These are phyloP conservation scores for Lepidium africanum DNA, from an alignment of 345 rosid genomes.

Conservation along the genomic window DNA sequence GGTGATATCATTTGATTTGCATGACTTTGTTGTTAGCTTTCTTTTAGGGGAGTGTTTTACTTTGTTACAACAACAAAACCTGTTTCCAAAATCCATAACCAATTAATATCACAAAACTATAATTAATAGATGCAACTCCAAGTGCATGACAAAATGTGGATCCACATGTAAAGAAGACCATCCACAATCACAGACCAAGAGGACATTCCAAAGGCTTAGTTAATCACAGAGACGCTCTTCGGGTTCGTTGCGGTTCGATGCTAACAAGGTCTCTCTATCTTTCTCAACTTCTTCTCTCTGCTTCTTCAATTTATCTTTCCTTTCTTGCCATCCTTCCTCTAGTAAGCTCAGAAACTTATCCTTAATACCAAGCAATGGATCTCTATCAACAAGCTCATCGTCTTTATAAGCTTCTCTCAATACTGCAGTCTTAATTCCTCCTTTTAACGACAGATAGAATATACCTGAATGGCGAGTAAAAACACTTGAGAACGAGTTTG, in stretches of 20 bases:
- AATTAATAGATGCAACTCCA: slow-evolving; percentile 3
- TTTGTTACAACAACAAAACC: slow-evolving; percentile 18
- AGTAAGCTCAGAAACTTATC: slow-evolving; percentile 56
- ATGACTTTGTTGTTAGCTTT: slow-evolving; percentile 23
- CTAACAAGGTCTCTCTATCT: slow-evolving; percentile 37
- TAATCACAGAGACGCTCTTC: slow-evolving; percentile 23
- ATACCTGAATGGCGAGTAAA: slow-evolving; percentile 90
- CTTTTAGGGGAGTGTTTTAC: slow-evolving; percentile 26
- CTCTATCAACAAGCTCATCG: slow-evolving; percentile 48
- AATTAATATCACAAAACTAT: background rate
- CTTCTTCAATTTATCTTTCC: slow-evolving; percentile 37
- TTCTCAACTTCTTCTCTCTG: slow-evolving; percentile 36
- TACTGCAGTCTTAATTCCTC: slow-evolving; percentile 74
- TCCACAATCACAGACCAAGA: background rate
- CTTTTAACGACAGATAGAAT: slow-evolving; percentile 82
- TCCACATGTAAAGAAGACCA: background rate
- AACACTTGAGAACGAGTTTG: slow-evolving; percentile 61
- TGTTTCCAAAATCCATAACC: slow-evolving; percentile 5
- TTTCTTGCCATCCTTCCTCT: slow-evolving; percentile 63
- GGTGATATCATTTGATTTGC: slow-evolving; percentile 15
- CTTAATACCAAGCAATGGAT: slow-evolving; percentile 62
- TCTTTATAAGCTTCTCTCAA: slow-evolving; percentile 72
- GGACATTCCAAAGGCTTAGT: background rate
- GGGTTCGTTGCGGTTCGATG: background rate
- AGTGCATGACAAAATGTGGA: background rate